phyloP scores from a whole-genome alignment of 2,329 filamentous ascomycete species.

The Aureobasidium sp. region DNA sequence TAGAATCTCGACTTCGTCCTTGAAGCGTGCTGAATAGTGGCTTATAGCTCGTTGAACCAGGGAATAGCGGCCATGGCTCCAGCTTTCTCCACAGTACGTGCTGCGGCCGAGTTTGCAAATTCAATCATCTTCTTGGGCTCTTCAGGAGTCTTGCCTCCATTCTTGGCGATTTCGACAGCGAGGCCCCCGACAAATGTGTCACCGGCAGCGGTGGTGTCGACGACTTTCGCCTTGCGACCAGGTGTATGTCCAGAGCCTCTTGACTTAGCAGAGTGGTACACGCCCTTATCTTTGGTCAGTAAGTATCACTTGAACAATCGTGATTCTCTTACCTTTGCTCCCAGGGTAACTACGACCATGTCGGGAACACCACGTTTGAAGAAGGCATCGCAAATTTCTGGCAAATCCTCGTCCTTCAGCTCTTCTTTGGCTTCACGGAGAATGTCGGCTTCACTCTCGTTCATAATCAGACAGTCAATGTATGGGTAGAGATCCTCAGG shows the following conservation, averaged over 20 bases:
- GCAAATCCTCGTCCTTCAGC: slow-evolving; percentile 24
- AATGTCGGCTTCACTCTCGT: slow-evolving; percentile 80
- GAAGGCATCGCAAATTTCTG: slow-evolving; percentile 44
- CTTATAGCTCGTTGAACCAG: slow-evolving; percentile 48
- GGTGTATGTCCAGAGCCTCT: slow-evolving; percentile 21
- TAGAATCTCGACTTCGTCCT: neutral
- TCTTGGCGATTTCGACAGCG: slow-evolving; percentile 62
- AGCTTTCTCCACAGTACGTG: slow-evolving; percentile 56
- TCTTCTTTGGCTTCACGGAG: slow-evolving; percentile 47
- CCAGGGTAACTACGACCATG: slow-evolving; percentile 79
- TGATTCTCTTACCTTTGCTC: slow-evolving; percentile 52
- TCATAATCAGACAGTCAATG: slow-evolving; percentile 75
- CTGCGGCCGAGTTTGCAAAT: slow-evolving; percentile 57
- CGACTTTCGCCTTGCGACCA: slow-evolving; percentile 66
- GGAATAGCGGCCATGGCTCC: slow-evolving; percentile 64
- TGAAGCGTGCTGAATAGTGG: neutral
- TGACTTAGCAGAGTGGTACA: slow-evolving; percentile 26
- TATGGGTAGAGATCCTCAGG: slow-evolving; percentile 59
- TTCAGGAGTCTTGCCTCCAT: slow-evolving; percentile 34
- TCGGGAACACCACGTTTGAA: slow-evolving; percentile 63
- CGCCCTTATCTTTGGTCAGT: slow-evolving; percentile 24
- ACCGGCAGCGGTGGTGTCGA: slow-evolving; percentile 90
- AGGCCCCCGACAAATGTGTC: slow-evolving; percentile 93
- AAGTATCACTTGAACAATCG: no score
- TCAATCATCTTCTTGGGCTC: slow-evolving; percentile 52